Conservation (phyloP, 106 monocot genomes). For the Dactylorhiza incarnata region DNA sequence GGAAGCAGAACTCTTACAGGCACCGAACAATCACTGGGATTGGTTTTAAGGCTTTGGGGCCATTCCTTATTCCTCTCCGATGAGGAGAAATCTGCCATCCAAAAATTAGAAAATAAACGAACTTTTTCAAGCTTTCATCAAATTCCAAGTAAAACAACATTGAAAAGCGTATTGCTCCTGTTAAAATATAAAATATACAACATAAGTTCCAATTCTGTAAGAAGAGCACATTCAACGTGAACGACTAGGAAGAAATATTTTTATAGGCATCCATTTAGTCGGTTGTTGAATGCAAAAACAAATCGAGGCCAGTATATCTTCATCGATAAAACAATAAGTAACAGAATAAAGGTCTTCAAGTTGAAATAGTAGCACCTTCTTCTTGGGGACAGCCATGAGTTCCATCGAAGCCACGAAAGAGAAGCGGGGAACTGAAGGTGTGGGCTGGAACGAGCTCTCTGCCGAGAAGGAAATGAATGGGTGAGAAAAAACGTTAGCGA, state of each 20-base stretch:
- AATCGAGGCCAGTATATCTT: background rate
- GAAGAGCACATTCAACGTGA: background rate
- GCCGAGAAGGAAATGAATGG: conserved; percentile 7
- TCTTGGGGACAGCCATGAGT: conserved; percentile 75
- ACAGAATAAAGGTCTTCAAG: background rate
- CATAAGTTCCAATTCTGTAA: background rate
- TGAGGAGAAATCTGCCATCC: conserved; percentile 47
- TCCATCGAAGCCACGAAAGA: conserved; percentile 31
- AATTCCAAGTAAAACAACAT: background rate
- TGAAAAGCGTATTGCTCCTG: background rate
- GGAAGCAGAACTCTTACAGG: conserved; percentile 47
- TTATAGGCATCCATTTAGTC: background rate
- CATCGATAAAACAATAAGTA: background rate
- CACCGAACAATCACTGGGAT: conserved; percentile 84
- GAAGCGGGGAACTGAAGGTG: conserved; percentile 26
- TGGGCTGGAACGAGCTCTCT: conserved; percentile 3
- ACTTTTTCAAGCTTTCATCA: background rate
- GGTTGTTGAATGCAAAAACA: background rate
- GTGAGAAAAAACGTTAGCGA: conserved; percentile 11
- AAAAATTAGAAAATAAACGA: background rate
- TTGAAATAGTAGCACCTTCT: conserved; percentile 30
- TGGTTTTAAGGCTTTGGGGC: conserved; percentile 84
- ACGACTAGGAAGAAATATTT: background rate
- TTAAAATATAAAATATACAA: background rate
- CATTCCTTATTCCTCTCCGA: conserved; percentile 82